Base-by-base conservation (phyloP, 1,139 yeast genomes). In the Candida mesenterica region DNA sequence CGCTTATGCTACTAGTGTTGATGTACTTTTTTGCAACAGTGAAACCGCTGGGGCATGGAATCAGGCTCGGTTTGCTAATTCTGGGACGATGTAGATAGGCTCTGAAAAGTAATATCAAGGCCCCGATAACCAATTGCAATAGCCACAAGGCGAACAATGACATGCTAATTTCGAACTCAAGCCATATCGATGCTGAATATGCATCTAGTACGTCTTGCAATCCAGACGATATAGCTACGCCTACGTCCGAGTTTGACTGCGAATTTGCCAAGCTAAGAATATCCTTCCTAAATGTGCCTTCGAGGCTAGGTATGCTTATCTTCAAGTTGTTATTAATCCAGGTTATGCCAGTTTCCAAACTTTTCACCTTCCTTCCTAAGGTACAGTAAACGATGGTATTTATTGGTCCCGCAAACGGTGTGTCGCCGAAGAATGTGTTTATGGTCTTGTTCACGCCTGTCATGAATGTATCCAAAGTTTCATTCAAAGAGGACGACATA, bases 261-360 rank as follows among this genome's bases (percentile, higher is more conserved):
- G 30, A 22, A 3, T 28, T 19, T 8, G 32, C 30, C 9, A 45
- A 17, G 4, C 28, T 28, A 6, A 13, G 27, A 9, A 41, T 19
- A 13, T 40, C 30, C 3, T 28, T 14, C n/a, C 35, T 32, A 4
- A 42, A 16, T 9, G 28, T 20, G 4, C 24, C 28, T 13, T 32
- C 36, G 5, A 46, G 32, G 1, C 12, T 50, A 0, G 97, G 96
- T 1, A 90, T 53, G 0, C 62, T 44, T 2, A 90, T 61, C 12
- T 75, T 65, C 3, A 90, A 71, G 45, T 85, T 69, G 23, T 79
- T 65, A 47, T 83, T 71, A 2, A 90, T 62, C 97, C 97, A 92
- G 1, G 80, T 72, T 36, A 90, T 57, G 0, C 95, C 97, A 16
- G 70, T 53, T 45, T 85, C 85, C 1, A 89, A 63, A 23, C 72